A percentile compares a stretch with the other conserved stretches of the same genome.
Conservation (phyloP, 2,329 filamentous ascomycete genomes). For the Aspergillus floridensis region DNA sequence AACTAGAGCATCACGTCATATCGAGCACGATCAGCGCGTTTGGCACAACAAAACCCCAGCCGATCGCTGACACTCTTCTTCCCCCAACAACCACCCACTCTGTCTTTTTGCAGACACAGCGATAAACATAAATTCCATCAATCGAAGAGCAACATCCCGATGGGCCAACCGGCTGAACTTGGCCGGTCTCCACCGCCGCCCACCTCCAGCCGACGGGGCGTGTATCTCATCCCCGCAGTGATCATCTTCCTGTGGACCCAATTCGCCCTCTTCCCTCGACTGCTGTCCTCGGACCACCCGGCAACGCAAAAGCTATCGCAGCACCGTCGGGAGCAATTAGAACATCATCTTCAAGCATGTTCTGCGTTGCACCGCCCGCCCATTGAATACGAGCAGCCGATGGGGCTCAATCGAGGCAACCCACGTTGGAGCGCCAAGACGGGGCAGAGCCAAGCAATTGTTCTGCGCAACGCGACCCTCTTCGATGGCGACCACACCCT, state of each 20-base stretch:
- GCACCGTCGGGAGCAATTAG: not conserved
- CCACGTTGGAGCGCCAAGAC: not conserved
- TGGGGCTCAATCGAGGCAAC: not conserved
- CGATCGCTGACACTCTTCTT: no score
- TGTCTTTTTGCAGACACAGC: no score
- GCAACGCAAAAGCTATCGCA: not conserved
- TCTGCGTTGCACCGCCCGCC: not conserved
- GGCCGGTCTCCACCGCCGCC: not conserved
- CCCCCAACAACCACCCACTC: no score
- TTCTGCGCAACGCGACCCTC: conserved; percentile 2
- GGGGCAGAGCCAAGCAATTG: not conserved
- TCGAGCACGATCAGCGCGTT: no score
- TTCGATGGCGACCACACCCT: not conserved
- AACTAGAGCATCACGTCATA: no score
- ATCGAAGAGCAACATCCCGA: not conserved
- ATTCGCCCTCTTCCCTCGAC: not conserved
- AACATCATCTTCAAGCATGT: not conserved
- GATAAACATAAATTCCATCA: no score
- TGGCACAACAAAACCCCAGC: no score
- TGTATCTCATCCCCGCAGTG: not conserved
- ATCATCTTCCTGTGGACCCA: not conserved
- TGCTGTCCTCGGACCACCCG: not conserved
- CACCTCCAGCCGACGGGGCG: not conserved
- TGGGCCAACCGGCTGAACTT: not conserved
- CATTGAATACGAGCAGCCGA: not conserved